phyloP scores from a whole-genome alignment of 78 protist species.

The Emiliania huxleyi region DNA sequence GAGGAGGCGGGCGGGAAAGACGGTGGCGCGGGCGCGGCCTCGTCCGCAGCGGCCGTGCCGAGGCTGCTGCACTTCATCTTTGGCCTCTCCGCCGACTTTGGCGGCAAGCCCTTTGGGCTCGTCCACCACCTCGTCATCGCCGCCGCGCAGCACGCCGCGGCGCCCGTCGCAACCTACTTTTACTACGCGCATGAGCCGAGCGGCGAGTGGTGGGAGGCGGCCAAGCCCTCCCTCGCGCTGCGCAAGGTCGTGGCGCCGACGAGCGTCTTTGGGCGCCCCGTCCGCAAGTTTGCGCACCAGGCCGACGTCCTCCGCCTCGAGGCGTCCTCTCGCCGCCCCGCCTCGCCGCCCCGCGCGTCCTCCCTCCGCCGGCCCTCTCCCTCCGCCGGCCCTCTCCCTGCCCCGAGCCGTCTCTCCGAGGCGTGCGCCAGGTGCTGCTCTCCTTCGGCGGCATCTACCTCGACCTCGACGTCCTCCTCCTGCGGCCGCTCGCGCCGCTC shows the following conservation, averaged over 20 bases:
- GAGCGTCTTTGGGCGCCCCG: not conserved
- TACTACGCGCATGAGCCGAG: slow-evolving; percentile 19
- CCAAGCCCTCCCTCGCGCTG: not conserved
- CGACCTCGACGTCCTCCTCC: slow-evolving; percentile 33
- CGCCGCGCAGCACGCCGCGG: not conserved
- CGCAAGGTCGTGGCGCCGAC: not conserved
- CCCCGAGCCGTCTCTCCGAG: too few relatives aligned
- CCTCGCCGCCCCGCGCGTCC: too few relatives aligned
- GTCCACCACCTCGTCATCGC: slow-evolving; percentile 23
- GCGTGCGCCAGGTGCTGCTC: not conserved
- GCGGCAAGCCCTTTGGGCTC: slow-evolving; percentile 43
- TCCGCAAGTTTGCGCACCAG: not conserved
- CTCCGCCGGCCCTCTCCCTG: too few relatives aligned
- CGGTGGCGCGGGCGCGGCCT: not conserved
- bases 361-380: too few relatives aligned
- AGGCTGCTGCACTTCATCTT: slow-evolving; percentile 23
- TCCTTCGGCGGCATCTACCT: slow-evolving; percentile 38
- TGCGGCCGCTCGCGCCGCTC: not conserved
- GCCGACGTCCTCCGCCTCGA: slow-evolving; percentile 31
- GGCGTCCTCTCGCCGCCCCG: too few relatives aligned
- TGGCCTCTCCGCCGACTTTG: slow-evolving; percentile 28
- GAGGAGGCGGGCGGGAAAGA: not conserved
- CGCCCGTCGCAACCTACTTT: not conserved
- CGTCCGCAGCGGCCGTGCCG: not conserved
- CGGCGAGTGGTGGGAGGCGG: slow-evolving; percentile 25